These are phyloP conservation scores for Penicillium riverlandense DNA, from an alignment of 495 filamentous ascomycete genomes.

Conservation along the genomic window DNA sequence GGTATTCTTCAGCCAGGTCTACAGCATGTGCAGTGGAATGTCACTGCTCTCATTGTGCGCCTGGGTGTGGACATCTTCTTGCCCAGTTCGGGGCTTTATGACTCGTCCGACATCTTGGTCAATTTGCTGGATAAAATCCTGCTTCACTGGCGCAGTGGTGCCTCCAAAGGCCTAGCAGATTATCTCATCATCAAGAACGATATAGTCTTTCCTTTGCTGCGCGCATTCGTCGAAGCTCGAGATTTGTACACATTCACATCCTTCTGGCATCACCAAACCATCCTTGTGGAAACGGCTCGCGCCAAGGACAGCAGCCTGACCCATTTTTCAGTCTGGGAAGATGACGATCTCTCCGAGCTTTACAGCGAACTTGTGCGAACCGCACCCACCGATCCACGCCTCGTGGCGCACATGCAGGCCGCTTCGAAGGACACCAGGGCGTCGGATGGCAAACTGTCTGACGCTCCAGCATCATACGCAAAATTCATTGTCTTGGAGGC, in stretches of 20 bases:
- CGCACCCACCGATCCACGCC: conserved; percentile 22
- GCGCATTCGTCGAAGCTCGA: conserved; percentile 56
- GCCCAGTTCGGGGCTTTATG: conserved; percentile 39
- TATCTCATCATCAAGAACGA: conserved; percentile 29
- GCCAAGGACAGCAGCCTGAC: conserved; percentile 18
- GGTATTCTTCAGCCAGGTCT: conserved; percentile 32
- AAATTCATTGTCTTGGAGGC: conserved; percentile 34
- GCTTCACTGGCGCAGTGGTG: conserved; percentile 25
- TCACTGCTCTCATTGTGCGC: conserved; percentile 53
- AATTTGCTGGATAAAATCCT: conserved; percentile 35
- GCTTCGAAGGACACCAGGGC: conserved; percentile 20
- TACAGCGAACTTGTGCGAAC: conserved; percentile 32
- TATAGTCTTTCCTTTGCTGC: conserved; percentile 51
- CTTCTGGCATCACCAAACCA: conserved; percentile 58
- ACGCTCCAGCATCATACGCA: conserved; percentile 25
- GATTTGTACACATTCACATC: conserved; percentile 60
- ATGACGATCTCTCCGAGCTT: conserved; percentile 45
- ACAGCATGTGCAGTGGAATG: conserved; percentile 48
- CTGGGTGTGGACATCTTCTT: conserved; percentile 67
- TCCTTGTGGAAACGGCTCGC: conserved; percentile 32
- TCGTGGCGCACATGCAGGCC: conserved; percentile 27
- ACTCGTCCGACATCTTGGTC: conserved; percentile 32
- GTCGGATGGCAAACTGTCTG: conserved; percentile 24
- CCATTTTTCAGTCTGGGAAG: conserved; percentile 51
- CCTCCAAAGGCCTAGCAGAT: conserved; percentile 3